Evolutionary conservation across 805 yeast genomes (phyloP), one percentile per base, ranked within the genome.

Genomic region (Candida incommunis): DNA sequence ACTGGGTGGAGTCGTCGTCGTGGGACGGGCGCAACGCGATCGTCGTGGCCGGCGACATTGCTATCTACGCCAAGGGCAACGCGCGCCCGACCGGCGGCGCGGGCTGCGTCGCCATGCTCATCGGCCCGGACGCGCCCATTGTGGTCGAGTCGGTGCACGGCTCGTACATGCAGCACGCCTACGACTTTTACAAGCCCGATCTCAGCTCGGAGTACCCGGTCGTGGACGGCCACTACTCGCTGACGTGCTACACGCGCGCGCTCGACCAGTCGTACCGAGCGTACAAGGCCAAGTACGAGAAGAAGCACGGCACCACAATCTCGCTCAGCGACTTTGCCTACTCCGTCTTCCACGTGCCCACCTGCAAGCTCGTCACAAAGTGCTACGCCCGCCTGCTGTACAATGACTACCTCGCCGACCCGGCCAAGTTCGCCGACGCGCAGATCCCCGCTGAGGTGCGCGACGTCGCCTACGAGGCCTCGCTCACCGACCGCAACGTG

Each of bases 11-110:
- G 69, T 85, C 96, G 25, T 77, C 85, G 23, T 74, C 90, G 40
- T 92, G 98, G 98, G 98, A 92, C 61, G 98, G 98, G 51, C 79
- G 97, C 66, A 87, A 90, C 60, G 97, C 97, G 46, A 76, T 92
- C 58, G 98, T 90, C 46, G 95, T 90, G 21, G 80, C 92, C 62
- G 97, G 96, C 67, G 98, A 92, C 67, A 92, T 92, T 65, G 98
- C 98, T 60, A 80, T 92, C 55, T 92, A 92, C 68, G 87, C 88
- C 58, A 77, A 88, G 69, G 98, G 98, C 63, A 82, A 94, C 31
- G 98, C 98, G 46, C 82, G 98, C 74, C 98, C 98, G 61, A 92
- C 98, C 45, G 98, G 98, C 65, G 98, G 98, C 71, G 96, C 94
- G 45, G 98, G 98, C 63, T 74, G 94, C 42, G 94, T 90, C 49